A percentile compares a stretch with the other conserved stretches of the same genome.
These are phyloP conservation scores for Linaria vulgaris DNA, from an alignment of 257 asterid genomes.

Conservation along the genomic window DNA sequence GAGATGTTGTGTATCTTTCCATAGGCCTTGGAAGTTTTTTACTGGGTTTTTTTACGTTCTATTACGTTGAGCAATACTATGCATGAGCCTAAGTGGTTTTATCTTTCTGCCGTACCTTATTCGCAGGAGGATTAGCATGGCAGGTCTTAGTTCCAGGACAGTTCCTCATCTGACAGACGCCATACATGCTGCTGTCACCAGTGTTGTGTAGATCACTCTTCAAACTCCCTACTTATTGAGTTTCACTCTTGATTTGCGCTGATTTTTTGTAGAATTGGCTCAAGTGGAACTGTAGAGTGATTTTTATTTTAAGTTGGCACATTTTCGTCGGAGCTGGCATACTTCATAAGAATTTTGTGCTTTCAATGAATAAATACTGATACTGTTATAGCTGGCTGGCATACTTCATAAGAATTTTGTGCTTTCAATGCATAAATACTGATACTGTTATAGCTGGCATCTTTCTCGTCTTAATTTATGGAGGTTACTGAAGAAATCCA, in stretches of 20 bases:
- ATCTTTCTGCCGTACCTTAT: background rate
- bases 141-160: slow-evolving; percentile 72
- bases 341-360: background rate
- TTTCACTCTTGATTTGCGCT: too few relatives aligned
- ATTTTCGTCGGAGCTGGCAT: background rate
- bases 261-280: background rate
- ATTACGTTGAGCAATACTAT: background rate
- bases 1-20: too few relatives aligned
- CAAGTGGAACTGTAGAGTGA: background rate
- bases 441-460: background rate
- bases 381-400: background rate
- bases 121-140: slow-evolving; percentile 91
- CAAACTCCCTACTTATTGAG: too few relatives aligned
- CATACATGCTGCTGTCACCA: slow-evolving; percentile 72
- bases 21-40: too few relatives aligned
- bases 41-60: background rate
- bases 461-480: background rate
- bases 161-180: slow-evolving; percentile 81
- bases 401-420: background rate
- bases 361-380: background rate
- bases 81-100: background rate
- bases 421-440: background rate
- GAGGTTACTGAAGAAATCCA: background rate
- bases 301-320: background rate
- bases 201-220: slow-evolving; percentile 33